Base-by-base conservation (phyloP, 2,329 filamentous ascomycete species). In the Amylocarpus encephaloides region DNA sequence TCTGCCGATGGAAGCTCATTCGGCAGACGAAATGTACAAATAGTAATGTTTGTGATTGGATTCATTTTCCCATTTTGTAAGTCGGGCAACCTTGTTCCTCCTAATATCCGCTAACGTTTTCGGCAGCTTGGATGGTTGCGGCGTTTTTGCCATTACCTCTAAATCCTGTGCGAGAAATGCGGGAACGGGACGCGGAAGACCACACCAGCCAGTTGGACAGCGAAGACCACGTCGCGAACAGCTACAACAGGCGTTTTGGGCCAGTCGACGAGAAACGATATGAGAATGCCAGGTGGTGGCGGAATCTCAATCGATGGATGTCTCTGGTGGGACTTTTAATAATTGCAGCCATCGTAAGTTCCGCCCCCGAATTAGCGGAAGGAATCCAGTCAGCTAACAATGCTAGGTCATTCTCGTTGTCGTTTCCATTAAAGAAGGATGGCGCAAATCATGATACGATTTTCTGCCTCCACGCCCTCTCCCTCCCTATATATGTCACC, bases 11-110 rank as follows among this genome's bases (percentile, higher is more conserved):
- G 77, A 33, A 75, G 78, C 13, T 63, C 80, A 3, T 74, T 85
- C 55, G 83, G 82, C 45, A 78, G 79, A 55, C 78, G 86, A 54
- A 91, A 91, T 62, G 70, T 82, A 42, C 89, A 94, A 67, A 77
- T 92, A 29, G 72, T 85, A 46, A 71, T 88, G 43, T 94, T 94
- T 68, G 80, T 83, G 49, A 38, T 85, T 42, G 89, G 89, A 19
- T 94, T 94, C 62, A 71, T 92, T 42, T 80, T 89, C 62, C 89
- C 88, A 5, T 76, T 89, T 53, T 74, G 82, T 85, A 70, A 68
- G 80, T 67, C 32, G 46, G 10, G 3, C 53, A 63, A 50, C 63
- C 42, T 49, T 16, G 9, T 48, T 53, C 40, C 30, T 10, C 11
- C n/a, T 6, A n/a, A 5, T 30, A 22, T 19, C 22, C 18, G 16